These are phyloP conservation scores for Scutellaria baicalensis DNA, from an alignment of 257 asterid genomes.

Conservation along the genomic window DNA sequence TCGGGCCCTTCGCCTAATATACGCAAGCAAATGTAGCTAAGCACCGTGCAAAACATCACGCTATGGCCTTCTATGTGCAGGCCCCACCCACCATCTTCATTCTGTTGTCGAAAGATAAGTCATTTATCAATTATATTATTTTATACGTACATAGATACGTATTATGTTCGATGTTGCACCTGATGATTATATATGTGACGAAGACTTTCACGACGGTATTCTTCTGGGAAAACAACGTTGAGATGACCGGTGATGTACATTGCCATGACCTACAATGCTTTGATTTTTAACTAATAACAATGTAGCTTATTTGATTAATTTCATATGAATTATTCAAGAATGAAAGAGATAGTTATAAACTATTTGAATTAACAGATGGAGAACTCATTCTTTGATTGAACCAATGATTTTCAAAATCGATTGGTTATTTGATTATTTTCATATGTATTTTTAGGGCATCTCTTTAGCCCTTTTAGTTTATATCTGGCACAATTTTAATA, in stretches of 20 bases:
- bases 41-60: constrained; percentile 64
- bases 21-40: constrained; percentile 66
- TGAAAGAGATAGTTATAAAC: no score
- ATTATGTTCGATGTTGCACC: constrained; percentile 16
- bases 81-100: constrained; percentile 88
- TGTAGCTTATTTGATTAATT: background rate
- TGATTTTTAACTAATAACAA: background rate
- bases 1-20: constrained; percentile 58
- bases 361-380: no score
- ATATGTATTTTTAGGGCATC: no score
- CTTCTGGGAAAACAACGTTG: constrained; percentile 31
- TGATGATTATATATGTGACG: constrained; percentile 52
- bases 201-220: constrained; percentile 49
- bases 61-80: constrained; percentile 74
- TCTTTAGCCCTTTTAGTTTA: no score
- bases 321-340: no score
- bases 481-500: no score
- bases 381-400: no score
- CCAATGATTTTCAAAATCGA: no score
- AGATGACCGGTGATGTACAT: constrained; percentile 52
- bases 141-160: background rate
- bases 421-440: no score
- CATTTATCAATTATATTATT: no score
- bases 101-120: no score
- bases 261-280: constrained; percentile 41